Evolutionary conservation across 1,139 yeast species (phyloP), one percentile per base, ranked within the genome.

Genomic region (Taphrina confusa): DNA sequence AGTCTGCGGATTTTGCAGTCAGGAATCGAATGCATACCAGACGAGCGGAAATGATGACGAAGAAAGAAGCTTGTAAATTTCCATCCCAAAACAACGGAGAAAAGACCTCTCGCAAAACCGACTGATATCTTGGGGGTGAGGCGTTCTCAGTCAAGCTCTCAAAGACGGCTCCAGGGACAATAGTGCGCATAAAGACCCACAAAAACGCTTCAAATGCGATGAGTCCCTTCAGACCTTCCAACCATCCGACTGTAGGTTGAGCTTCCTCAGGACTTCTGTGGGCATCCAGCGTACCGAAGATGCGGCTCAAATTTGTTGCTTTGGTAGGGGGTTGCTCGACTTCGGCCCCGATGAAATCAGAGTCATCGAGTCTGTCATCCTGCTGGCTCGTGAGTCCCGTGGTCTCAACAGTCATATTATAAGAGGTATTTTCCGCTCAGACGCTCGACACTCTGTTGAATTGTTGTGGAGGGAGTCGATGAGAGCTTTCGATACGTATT

Each of bases 81-180:
- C 58, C 58, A 34, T 54, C 58, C 58, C 58, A 54, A 45, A 54
- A 54, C 27, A 54, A 36, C 18, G 58, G 58, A 11, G 49, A 37
- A 36, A 54, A 54, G n/a, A 54, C 40, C 45, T 54, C 58, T 4
- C 58, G 50, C 36, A 54, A 28, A 22, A 54, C 58, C 23, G 58
- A 54, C 22, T 54, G 51, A 36, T 54, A 54, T n/a, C 58, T 34
- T 14, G 58, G 58, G 12, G 58, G 51, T 2, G 37, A 44, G 2
- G 58, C 50, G 22, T 54, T 54, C 34, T 45, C 51, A 9, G 34
- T 22, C 3, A 54, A 20, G 20, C 58, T 54, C 34, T 54, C 58
- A 18, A 54, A 54, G 36, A 46, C 39, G n/a, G 58, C 58, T 9
- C 58, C 58, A 1, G 58, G 58, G n/a, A 54, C 58, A 18, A 54